Evolutionary conservation across 805 yeast genomes (phyloP), one percentile per base, ranked within the genome.

Genomic region (Myxozyma lipomycoides): DNA sequence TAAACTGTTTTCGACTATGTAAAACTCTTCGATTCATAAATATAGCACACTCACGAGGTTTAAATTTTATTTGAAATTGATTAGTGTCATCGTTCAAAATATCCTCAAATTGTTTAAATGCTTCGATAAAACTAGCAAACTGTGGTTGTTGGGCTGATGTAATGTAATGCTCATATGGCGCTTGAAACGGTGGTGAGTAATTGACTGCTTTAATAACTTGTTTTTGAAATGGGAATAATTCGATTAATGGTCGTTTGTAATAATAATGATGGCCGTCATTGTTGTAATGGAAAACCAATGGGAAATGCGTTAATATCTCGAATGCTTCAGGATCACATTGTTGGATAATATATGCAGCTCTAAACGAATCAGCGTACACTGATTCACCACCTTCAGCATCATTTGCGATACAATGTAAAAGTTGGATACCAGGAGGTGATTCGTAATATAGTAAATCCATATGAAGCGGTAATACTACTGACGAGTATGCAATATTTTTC

Each of bases 151-250:
- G 39, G 10, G 52, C 40, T 9, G 26, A 32, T 3, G 52, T 38
- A 23, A 52, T 43, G 39, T 32, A 24, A 24, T 55, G 68, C 56
- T 83, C 87, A 50, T 81, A 78, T 1, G 91, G 91, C 0, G 86
- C 91, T 62, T 85, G 95, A 70, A 83, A 84, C 9, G 90, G 91
- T 1, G 95, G 93, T 0, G 91, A 81, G 65, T 84, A 85, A 62
- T 83, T 83, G 18, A 84, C 77, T 46, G 77, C 81, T 58, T 75
- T 76, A 56, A 83, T 77, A 34, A 61, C 62, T 46, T 60, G 68
- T 19, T 21, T 17, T 48, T 69, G 60, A 45, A 66, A 62, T 18
- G 71, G 70, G 50, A 76, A 77, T 58, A 82, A 85, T 26, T 79
- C 84, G 15, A 85, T 73, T 49, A 83, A 67, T 2, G 86, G 86